Conservation (phyloP, 1,284 basidiomycete species). For the Golubevia pallescens region DNA sequence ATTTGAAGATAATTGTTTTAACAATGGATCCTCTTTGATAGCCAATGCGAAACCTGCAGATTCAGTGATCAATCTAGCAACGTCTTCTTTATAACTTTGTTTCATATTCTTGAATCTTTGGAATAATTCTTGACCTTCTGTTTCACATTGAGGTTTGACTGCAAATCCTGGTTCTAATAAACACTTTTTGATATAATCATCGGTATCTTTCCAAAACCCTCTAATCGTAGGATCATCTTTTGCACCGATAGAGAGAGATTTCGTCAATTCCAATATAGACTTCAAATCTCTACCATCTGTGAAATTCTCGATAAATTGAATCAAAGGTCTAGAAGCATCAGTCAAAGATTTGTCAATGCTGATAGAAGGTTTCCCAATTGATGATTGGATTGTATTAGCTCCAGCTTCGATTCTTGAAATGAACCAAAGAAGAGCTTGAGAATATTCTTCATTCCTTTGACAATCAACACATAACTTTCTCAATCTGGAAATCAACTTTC, state of each 20-base stretch:
- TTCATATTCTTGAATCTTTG: slow-evolving; percentile 6
- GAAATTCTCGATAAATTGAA: slow-evolving; percentile 21
- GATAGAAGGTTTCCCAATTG: slow-evolving; percentile 8
- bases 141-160: slow-evolving; percentile 8
- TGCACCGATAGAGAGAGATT: slow-evolving; percentile 6
- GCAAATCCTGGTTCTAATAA: slow-evolving; percentile 16
- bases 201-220: slow-evolving; percentile 10
- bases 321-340: slow-evolving; percentile 5
- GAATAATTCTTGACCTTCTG: slow-evolving; percentile 6
- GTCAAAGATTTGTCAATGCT: slow-evolving; percentile 2
- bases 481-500: slow-evolving; percentile 6
- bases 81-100: slow-evolving; percentile 1
- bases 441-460: slow-evolving; percentile 12
- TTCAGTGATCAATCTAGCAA: slow-evolving; percentile 3
- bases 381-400: neutral
- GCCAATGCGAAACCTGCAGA: slow-evolving; percentile 4
- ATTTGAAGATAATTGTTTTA: neutral
- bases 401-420: slow-evolving; percentile 7
- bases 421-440: slow-evolving; percentile 16
- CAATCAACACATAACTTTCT: slow-evolving; percentile 16
- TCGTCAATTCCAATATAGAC: slow-evolving; percentile 7
- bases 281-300: slow-evolving; percentile 3
- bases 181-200: slow-evolving; percentile 8
- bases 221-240: slow-evolving; percentile 13
- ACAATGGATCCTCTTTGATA: slow-evolving; percentile 11